Conservation (phyloP, 176 grass and related monocot species). For the Ensete ventricosum region DNA sequence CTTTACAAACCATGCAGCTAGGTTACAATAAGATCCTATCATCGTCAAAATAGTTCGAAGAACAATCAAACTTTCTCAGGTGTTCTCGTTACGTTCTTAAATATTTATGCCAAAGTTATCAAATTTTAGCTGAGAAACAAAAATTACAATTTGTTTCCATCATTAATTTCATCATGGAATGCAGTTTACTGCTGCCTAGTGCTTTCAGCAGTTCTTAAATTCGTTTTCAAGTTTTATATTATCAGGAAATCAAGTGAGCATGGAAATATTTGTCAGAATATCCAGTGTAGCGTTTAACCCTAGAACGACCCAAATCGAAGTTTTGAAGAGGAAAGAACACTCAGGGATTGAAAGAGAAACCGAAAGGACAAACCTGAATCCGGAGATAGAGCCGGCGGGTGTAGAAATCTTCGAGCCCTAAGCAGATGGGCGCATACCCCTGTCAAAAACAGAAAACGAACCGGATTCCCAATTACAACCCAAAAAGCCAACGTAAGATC, state of each 20-base stretch:
- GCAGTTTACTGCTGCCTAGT: too few relatives aligned
- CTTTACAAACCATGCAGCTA: too few relatives aligned
- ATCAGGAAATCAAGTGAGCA: not conserved
- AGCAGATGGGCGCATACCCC: conserved; percentile 73
- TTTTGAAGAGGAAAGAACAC: not conserved
- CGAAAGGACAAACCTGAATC: conserved; percentile 38
- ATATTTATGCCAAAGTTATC: not conserved
- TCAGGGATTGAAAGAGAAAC: not conserved
- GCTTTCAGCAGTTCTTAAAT: too few relatives aligned
- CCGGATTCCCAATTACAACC: not conserved
- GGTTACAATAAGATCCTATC: too few relatives aligned
- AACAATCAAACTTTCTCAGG: not conserved
- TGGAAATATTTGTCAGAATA: not conserved
- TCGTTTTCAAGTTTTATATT: not conserved
- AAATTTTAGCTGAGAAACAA: not conserved
- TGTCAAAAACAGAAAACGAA: conserved; percentile 3
- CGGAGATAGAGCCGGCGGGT: conserved; percentile 63
- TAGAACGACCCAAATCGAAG: too few relatives aligned
- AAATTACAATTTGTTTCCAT: too few relatives aligned
- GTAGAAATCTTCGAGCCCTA: conserved; percentile 83
- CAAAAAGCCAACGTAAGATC: conserved; percentile 11
- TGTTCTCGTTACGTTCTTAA: too few relatives aligned
- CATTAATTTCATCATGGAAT: not conserved
- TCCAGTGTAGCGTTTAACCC: too few relatives aligned
- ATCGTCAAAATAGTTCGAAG: too few relatives aligned